These are phyloP conservation scores for Camillea tinctor DNA, from an alignment of 2,329 filamentous ascomycete species.

Conservation along the genomic window DNA sequence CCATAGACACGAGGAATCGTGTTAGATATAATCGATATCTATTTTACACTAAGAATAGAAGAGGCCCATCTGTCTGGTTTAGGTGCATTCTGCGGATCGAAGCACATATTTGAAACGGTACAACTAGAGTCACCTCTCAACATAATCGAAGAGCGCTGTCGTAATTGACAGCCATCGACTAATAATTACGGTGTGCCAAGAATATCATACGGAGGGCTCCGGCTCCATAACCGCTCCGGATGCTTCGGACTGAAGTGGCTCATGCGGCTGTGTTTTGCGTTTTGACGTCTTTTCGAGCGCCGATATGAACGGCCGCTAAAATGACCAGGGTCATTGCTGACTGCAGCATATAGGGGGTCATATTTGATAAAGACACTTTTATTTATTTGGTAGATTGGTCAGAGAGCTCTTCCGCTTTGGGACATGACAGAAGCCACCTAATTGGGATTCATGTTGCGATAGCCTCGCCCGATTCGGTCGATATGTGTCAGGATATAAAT, in stretches of 20 bases:
- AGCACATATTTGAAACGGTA: background rate
- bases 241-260: background rate
- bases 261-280: background rate
- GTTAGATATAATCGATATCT: background rate
- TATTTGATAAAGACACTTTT: background rate
- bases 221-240: background rate
- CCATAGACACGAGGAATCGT: background rate
- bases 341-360: background rate
- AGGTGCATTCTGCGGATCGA: background rate
- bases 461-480: too few relatives aligned
- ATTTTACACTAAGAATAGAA: background rate
- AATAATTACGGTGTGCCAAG: background rate
- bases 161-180: background rate
- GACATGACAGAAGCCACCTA: too few relatives aligned
- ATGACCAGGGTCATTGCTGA: background rate
- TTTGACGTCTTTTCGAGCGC: background rate
- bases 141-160: background rate
- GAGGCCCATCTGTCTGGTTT: too few relatives aligned
- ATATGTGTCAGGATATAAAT: too few relatives aligned
- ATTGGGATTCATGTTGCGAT: too few relatives aligned
- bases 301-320: background rate
- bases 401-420: too few relatives aligned
- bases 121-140: background rate
- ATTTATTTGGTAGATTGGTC: too few relatives aligned
- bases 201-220: background rate